Conservation (phyloP, 306 rosid species). For the Fagus crenata region DNA sequence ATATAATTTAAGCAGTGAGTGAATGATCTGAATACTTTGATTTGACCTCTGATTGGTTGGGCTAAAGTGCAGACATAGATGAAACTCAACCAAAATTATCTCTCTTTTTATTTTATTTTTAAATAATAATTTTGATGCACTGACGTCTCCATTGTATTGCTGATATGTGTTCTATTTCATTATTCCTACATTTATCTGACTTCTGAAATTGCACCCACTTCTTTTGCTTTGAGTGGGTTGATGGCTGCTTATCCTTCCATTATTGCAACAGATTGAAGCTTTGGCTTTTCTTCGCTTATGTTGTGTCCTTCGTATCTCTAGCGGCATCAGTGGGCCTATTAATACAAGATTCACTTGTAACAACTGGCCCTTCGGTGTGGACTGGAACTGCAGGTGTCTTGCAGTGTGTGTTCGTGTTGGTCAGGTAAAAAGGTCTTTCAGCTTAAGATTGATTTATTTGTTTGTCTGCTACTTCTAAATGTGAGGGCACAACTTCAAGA, state of each 20-base stretch:
- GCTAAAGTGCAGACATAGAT: not conserved
- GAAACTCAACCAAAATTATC: not conserved
- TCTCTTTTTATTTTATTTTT: not conserved
- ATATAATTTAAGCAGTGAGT: not conserved
- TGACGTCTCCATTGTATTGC: not conserved
- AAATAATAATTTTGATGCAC: not conserved
- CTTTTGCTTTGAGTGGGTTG: constrained; percentile 16
- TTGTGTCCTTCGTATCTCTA: constrained; percentile 91
- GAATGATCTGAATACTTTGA: not conserved
- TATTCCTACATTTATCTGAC: not conserved
- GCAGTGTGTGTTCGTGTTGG: constrained; percentile 83
- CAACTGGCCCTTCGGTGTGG: constrained; percentile 86
- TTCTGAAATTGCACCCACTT: constrained; percentile 10
- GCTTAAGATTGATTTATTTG: constrained; percentile 14
- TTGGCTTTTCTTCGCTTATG: constrained; percentile 97
- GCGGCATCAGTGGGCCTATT: constrained; percentile 96
- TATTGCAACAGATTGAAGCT: constrained; percentile 77
- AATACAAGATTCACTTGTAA: constrained; percentile 85
- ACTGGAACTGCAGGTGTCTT: constrained; percentile 93
- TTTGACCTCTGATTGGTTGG: not conserved
- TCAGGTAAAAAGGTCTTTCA: constrained; percentile 54
- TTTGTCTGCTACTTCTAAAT: constrained; percentile 16
- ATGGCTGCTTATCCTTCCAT: constrained; percentile 30
- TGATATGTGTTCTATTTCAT: not conserved
- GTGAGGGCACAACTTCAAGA: not conserved